Conservation (phyloP, 1,284 basidiomycete genomes). For the Coniophora puteana region DNA sequence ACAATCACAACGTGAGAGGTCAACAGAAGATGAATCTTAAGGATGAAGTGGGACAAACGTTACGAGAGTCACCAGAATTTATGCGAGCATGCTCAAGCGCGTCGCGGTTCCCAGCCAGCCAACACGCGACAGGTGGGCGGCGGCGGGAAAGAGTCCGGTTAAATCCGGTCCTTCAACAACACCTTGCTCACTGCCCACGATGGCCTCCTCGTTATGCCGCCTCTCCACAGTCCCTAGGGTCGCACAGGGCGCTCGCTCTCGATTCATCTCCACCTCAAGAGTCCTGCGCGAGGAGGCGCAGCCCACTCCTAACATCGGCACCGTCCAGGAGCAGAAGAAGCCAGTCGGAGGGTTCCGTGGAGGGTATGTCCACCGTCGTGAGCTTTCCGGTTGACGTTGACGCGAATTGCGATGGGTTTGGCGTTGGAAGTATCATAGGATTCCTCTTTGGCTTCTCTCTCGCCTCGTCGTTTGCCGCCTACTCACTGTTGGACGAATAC, state of each 20-base stretch:
- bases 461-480: conserved; percentile 80
- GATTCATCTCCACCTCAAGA: conserved; percentile 36
- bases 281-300: conserved; percentile 45
- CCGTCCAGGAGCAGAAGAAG: conserved; percentile 61
- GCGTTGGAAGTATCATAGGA: conserved; percentile 70
- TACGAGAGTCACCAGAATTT: background rate
- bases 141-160: conserved; percentile 16
- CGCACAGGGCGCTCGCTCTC: conserved; percentile 21
- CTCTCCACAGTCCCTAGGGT: conserved; percentile 23
- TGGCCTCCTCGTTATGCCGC: conserved; percentile 39
- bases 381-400: background rate
- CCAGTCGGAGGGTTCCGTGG: conserved; percentile 84
- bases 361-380: conserved; percentile 49
- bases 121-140: conserved; percentile 5
- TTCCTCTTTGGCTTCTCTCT: conserved; percentile 89
- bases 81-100: background rate
- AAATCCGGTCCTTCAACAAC: conserved; percentile 24
- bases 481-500: conserved; percentile 88
- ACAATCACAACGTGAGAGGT: too few species aligned
- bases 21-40: background rate
- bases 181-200: conserved; percentile 15
- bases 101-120: background rate
- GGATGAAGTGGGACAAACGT: background rate
- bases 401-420: conserved; percentile 12
- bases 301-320: conserved; percentile 48